Conservation (phyloP, 1,139 yeast genomes). For the Blastobotrys proliferans region DNA sequence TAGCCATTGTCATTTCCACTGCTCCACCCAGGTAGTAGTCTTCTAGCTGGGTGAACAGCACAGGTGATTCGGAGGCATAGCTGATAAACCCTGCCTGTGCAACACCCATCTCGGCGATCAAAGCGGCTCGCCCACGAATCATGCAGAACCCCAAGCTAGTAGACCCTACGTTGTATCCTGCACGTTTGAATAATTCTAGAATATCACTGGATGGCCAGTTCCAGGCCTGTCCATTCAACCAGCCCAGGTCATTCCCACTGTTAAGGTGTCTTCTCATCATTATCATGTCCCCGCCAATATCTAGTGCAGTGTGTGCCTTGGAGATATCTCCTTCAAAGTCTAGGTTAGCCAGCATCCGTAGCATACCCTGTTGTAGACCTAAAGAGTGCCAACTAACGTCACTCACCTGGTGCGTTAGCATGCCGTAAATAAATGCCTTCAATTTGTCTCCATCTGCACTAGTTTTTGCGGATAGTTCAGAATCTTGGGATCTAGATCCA, state of each 20-base stretch:
- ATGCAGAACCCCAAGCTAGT: conserved; percentile 42
- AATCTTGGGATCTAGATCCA: background rate
- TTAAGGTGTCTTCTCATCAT: conserved; percentile 38
- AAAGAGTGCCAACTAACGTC: conserved; percentile 65
- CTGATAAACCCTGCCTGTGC: conserved; percentile 32
- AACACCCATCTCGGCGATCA: conserved; percentile 40
- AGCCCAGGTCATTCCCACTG: conserved; percentile 27
- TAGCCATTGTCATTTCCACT: conserved; percentile 42
- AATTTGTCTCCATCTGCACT: conserved; percentile 24
- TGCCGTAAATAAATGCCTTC: conserved; percentile 51
- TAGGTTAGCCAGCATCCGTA: conserved; percentile 42
- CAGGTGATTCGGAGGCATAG: conserved; percentile 41
- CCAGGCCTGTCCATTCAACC: conserved; percentile 41
- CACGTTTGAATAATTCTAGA: conserved; percentile 31
- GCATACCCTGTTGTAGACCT: conserved; percentile 47
- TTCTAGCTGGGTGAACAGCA: conserved; percentile 41
- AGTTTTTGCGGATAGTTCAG: too few relatives aligned
- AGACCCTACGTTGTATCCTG: conserved; percentile 35
- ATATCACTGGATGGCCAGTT: conserved; percentile 41
- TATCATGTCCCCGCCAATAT: conserved; percentile 57
- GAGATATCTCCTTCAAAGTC: conserved; percentile 48
- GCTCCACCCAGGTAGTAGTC: conserved; percentile 51
- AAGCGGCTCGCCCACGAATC: conserved; percentile 48
- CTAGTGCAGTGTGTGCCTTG: conserved; percentile 49
- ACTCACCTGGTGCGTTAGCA: conserved; percentile 53